Evolutionary conservation across 352 stramenopile species (phyloP).

Genomic region (Phytophthora europaea): DNA sequence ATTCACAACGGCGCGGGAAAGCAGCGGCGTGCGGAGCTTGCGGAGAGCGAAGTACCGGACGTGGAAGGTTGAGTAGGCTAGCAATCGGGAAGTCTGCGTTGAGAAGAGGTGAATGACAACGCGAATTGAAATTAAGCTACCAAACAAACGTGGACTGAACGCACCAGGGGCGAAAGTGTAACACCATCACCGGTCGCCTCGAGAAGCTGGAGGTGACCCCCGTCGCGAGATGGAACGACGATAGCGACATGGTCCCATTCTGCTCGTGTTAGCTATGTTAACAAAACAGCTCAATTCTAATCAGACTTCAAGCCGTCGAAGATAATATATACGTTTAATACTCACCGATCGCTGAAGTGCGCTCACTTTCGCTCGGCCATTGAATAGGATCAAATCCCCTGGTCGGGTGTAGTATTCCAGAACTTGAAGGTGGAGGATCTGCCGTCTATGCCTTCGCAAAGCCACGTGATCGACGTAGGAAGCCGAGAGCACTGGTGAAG

Average conservation of each 20-base stretch:
- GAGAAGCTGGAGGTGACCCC: constrained; percentile 46
- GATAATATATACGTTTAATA: background rate
- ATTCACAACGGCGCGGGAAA: constrained; percentile 49
- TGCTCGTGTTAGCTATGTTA: constrained; percentile 54
- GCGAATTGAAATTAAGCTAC: background rate
- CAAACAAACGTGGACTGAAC: constrained; percentile 1
- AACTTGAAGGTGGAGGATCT: constrained; percentile 74
- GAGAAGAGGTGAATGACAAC: background rate
- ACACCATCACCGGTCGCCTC: constrained; percentile 76
- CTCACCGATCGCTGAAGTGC: constrained; percentile 60
- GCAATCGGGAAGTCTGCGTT: constrained; percentile 26
- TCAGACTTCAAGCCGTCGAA: background rate
- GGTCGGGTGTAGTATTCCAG: constrained; percentile 59
- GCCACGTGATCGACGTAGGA: constrained; percentile 43
- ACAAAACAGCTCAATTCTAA: background rate
- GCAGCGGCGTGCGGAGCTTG: constrained; percentile 61
- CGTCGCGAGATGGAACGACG: constrained; percentile 45
- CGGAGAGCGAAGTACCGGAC: constrained; percentile 58
- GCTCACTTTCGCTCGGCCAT: constrained; percentile 56
- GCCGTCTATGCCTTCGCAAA: constrained; percentile 35
- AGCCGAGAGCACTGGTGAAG: constrained; percentile 37
- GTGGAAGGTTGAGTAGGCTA: constrained; percentile 52
- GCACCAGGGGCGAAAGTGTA: constrained; percentile 59
- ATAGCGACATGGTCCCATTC: constrained; percentile 78
- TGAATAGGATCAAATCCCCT: constrained; percentile 73